Evolutionary conservation across 176 grass and related monocot species (phyloP).

Genomic region (Bonia amplexicaulis): DNA sequence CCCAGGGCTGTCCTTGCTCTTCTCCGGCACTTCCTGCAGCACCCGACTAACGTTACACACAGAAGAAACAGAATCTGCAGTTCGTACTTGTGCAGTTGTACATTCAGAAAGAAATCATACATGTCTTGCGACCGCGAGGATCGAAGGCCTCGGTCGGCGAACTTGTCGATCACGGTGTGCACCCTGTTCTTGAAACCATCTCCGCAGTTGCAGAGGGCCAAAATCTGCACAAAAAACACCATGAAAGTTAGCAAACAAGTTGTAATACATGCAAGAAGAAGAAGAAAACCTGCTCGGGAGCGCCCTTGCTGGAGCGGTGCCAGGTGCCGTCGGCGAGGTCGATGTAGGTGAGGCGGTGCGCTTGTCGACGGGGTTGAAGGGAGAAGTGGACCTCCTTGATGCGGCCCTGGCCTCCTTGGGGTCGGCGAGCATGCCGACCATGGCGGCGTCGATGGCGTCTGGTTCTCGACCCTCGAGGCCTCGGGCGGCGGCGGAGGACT

Average conservation of each 20-base stretch:
- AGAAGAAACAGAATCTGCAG: constrained; percentile 10
- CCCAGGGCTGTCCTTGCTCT: constrained; percentile 60
- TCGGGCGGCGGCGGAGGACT: constrained; percentile 65
- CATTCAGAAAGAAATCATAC: background rate
- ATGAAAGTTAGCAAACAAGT: background rate
- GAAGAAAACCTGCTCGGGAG: constrained; percentile 74
- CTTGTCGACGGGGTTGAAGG: constrained; percentile 96
- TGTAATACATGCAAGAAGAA: background rate
- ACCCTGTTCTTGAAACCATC: constrained; percentile 45
- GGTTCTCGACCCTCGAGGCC: constrained; percentile 85
- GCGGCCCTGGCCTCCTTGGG: constrained; percentile 80
- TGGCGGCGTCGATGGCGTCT: constrained; percentile 91
- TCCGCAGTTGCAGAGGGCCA: constrained; percentile 52
- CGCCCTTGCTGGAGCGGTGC: constrained; percentile 93
- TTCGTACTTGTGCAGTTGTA: background rate
- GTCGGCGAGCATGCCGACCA: constrained; percentile 83
- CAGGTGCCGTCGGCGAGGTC: constrained; percentile 32
- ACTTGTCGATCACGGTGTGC: constrained; percentile 76
- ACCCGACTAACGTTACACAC: background rate
- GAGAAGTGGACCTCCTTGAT: constrained; percentile 80
- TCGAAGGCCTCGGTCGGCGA: constrained; percentile 77
- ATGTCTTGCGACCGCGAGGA: constrained; percentile 81
- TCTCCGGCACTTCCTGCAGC: constrained; percentile 67
- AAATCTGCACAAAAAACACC: background rate
- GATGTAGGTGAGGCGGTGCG: constrained; percentile 90